These are phyloP conservation scores for Boletus rufocinnamomeus DNA, from an alignment of 768 basidiomycete species.

Conservation along the genomic window DNA sequence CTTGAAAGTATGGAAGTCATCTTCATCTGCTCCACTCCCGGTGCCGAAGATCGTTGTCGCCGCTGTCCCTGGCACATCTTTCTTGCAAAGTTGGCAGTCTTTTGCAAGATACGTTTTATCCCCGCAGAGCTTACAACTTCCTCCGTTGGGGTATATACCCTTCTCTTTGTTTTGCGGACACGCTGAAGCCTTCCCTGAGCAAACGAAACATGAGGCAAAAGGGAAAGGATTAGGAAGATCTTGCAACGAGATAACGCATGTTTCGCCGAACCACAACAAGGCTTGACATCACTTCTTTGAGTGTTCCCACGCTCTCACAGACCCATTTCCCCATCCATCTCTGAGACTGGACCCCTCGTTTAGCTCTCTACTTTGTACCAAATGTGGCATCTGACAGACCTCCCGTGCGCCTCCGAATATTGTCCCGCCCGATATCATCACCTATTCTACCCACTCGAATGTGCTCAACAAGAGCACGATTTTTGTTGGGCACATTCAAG, in stretches of 20 bases:
- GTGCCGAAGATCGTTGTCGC: constrained; percentile 28
- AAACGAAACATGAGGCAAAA: constrained; percentile 91
- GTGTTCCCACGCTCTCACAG: no score
- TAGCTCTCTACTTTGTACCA: no score
- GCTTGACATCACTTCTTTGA: no score
- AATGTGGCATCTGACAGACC: no score
- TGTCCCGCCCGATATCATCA: no score
- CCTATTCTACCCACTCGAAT: no score
- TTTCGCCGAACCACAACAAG: constrained; percentile 67
- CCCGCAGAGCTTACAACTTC: constrained; percentile 86
- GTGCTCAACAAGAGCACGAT: no score
- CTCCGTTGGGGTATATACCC: constrained; percentile 90
- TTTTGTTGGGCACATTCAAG: no score
- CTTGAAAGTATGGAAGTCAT: constrained; percentile 76
- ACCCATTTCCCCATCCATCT: no score
- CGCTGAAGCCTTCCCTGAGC: constrained; percentile 68
- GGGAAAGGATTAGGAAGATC: constrained; percentile 72
- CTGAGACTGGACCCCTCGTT: no score
- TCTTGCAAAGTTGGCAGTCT: constrained; percentile 68
- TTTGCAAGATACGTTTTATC: constrained; percentile 84
- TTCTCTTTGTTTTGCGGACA: constrained; percentile 79
- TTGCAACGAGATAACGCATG: constrained; percentile 80
- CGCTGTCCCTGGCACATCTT: constrained; percentile 43
- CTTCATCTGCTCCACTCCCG: constrained; percentile 76
- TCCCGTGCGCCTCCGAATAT: no score